Conservation (phyloP, 208 protist species). For the Herpetomonas tarakana region DNA sequence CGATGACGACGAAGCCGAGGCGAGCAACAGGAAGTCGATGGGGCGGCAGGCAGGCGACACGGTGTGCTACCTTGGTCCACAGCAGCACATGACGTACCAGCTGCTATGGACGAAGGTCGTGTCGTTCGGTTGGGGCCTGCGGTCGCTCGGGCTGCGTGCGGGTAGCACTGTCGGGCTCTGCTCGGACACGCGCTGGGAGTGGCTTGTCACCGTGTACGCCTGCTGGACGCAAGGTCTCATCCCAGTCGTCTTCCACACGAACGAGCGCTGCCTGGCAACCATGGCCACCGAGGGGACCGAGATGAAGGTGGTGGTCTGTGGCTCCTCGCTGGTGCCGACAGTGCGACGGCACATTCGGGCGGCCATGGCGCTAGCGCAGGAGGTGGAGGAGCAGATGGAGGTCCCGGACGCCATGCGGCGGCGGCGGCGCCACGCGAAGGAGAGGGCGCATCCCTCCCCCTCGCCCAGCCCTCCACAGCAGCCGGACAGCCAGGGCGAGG, state of each 20-base stretch:
- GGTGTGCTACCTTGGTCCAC: slow-evolving; percentile 40
- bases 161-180: slow-evolving; percentile 45
- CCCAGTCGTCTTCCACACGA: slow-evolving; percentile 31
- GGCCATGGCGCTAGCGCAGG: slow-evolving; percentile 5
- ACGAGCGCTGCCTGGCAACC: slow-evolving; percentile 18
- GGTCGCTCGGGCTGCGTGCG: slow-evolving; percentile 35
- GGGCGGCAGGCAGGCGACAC: slow-evolving; percentile 9
- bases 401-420: background rate
- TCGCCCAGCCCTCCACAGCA: too few relatives aligned
- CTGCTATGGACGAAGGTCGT: slow-evolving; percentile 49
- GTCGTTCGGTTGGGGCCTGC: slow-evolving; percentile 51
- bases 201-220: slow-evolving; percentile 66
- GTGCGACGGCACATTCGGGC: slow-evolving; percentile 17
- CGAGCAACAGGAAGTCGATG: slow-evolving; percentile 2
- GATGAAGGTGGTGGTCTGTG: slow-evolving; percentile 54
- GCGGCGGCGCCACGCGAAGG: too few relatives aligned
- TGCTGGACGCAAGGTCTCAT: slow-evolving; percentile 47
- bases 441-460: too few relatives aligned
- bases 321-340: slow-evolving; percentile 20
- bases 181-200: slow-evolving; percentile 74
- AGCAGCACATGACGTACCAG: slow-evolving; percentile 41
- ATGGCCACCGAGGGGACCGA: slow-evolving; percentile 16
- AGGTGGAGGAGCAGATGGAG: slow-evolving; percentile 1
- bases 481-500: too few relatives aligned
- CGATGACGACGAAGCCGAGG: too few relatives aligned